phyloP scores from a whole-genome alignment of 2,329 filamentous ascomycete genomes.

The Talaromyces amestolkiae region DNA sequence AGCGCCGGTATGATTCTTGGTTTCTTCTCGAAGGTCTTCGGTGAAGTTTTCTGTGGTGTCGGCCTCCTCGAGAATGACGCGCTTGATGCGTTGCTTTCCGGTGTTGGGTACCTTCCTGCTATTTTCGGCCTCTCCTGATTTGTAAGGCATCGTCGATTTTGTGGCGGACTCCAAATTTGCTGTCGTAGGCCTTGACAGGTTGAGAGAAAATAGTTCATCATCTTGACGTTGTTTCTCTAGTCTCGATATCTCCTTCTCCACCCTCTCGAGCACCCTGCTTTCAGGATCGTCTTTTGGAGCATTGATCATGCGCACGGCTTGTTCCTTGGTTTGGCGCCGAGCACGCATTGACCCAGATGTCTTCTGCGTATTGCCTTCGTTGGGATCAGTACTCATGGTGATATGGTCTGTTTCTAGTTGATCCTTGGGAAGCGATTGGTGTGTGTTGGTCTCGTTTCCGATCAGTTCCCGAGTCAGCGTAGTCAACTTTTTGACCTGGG shows the following conservation, averaged over 20 bases:
- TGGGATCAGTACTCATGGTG: conserved; percentile 27
- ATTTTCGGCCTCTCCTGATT: conserved; percentile 20
- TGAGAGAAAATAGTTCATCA: conserved; percentile 39
- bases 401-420: conserved; percentile 25
- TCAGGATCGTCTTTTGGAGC: conserved; percentile 22
- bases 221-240: conserved; percentile 39
- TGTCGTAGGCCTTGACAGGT: conserved; percentile 29
- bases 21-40: conserved; percentile 28
- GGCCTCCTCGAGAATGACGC: conserved; percentile 36
- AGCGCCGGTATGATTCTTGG: conserved; percentile 26
- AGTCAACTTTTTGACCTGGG: conserved; percentile 32
- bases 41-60: conserved; percentile 32
- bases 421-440: conserved; percentile 11
- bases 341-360: conserved; percentile 30
- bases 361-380: conserved; percentile 32
- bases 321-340: conserved; percentile 23
- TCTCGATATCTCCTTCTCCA: conserved; percentile 37
- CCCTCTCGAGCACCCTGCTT: conserved; percentile 33
- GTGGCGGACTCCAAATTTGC: conserved; percentile 23
- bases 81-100: conserved; percentile 41
- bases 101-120: conserved; percentile 36
- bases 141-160: conserved; percentile 2
- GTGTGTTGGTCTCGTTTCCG: conserved; percentile 30
- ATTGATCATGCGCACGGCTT: conserved; percentile 26
- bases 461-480: conserved; percentile 22